A percentile compares a stretch with the other conserved stretches of the same genome.
Conservation (phyloP, 352 stramenopile genomes). For the Pythium vanterpoolii region DNA sequence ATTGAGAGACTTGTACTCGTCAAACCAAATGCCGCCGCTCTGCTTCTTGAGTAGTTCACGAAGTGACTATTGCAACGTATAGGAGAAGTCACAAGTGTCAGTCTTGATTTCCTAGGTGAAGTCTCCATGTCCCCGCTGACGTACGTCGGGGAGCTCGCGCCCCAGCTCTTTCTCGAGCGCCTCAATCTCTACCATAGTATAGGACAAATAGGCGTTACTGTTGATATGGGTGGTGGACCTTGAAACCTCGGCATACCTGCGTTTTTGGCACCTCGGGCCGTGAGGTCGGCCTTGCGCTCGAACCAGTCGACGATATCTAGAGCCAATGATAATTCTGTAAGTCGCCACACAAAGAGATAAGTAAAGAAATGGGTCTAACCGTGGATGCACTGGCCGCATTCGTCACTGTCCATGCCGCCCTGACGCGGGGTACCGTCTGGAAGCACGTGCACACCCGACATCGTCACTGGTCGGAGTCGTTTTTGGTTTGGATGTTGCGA, state of each 20-base stretch:
- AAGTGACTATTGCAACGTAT: conserved; percentile 34
- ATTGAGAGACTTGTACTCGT: conserved; percentile 75
- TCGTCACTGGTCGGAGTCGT: no score
- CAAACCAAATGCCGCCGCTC: conserved; percentile 80
- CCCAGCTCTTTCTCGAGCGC: conserved; percentile 65
- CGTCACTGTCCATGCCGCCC: conserved; percentile 76
- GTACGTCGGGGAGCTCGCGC: conserved; percentile 53
- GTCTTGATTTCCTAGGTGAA: neutral
- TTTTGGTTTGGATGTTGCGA: neutral
- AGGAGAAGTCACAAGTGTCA: neutral
- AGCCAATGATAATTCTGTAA: neutral
- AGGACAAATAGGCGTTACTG: no score
- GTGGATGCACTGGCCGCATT: conserved; percentile 79
- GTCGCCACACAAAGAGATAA: neutral
- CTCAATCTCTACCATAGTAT: conserved; percentile 75
- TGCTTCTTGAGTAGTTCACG: conserved; percentile 68
- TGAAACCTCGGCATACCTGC: conserved; percentile 28
- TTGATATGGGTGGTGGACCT: no score
- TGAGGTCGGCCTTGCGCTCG: conserved; percentile 70
- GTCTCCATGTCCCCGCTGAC: neutral
- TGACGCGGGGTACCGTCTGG: conserved; percentile 65
- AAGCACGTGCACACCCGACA: conserved; percentile 71
- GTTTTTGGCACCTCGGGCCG: conserved; percentile 37
- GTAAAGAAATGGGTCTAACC: conserved; percentile 27
- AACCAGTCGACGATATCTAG: conserved; percentile 86